A percentile compares a stretch with the other conserved stretches of the same genome.
phyloP scores from a whole-genome alignment of 2,329 filamentous ascomycete genomes.

The Ophiostoma piceae region DNA sequence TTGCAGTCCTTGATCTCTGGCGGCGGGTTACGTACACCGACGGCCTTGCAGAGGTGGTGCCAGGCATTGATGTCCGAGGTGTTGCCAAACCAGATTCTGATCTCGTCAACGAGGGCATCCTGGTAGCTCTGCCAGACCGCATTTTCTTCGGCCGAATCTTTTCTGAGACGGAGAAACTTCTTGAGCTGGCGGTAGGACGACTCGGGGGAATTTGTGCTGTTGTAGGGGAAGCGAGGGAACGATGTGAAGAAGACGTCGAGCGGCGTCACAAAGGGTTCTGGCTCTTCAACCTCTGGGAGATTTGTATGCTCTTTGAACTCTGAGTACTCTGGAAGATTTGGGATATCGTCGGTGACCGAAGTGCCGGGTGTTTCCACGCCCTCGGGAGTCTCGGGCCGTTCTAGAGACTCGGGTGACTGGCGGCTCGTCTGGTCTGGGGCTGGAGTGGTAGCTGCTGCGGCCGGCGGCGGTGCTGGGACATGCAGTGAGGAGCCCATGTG shows the following conservation, averaged over 20 bases:
- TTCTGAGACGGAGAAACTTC: background rate
- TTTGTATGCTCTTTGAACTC: too few species aligned
- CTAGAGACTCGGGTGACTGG: background rate
- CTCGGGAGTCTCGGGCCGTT: background rate
- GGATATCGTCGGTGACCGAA: background rate
- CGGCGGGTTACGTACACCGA: slow-evolving; percentile 10
- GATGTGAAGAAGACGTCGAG: background rate
- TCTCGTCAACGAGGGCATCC: slow-evolving; percentile 16
- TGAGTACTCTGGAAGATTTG: background rate
- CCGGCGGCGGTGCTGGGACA: background rate
- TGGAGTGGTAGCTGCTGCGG: background rate
- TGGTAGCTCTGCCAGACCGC: slow-evolving; percentile 12
- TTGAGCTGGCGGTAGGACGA: slow-evolving; percentile 14
- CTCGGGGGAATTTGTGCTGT: background rate
- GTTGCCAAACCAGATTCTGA: slow-evolving; percentile 19
- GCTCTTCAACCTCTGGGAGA: too few species aligned
- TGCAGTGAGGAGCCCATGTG: background rate
- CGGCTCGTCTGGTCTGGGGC: background rate
- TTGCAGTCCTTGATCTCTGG: background rate
- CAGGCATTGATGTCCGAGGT: slow-evolving; percentile 14
- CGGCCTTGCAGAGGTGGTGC: slow-evolving; percentile 18
- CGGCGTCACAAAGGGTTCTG: background rate
- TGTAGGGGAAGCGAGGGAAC: background rate
- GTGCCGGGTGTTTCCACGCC: background rate
- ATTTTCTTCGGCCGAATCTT: too few species aligned